Evolutionary conservation across 192 early-diverging fungal species (phyloP), one percentile per base, ranked within the genome.

Genomic region (Entomortierella chlamydospora): DNA sequence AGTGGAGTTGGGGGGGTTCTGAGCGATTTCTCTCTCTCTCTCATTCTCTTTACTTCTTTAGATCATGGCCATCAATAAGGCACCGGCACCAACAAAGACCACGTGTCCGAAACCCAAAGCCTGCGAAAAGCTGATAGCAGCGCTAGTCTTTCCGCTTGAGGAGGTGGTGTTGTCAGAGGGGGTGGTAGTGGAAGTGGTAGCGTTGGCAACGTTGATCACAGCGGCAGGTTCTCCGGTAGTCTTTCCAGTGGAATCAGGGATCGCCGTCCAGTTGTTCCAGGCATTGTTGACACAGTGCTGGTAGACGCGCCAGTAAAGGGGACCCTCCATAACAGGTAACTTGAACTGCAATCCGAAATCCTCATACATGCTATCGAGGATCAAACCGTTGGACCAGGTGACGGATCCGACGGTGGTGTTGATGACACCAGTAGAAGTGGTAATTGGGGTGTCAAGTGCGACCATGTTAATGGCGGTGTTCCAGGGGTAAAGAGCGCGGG

Each of bases 311-410:
- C 74, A 79, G 68, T 79, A 79, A 17, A 79, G 56, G n/a, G 66
- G 61, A 4, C 74, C 74, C 1, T 29, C 34, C 57, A 65, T 69
- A 23, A 22, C 43, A 15, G 74, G 74, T 6, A 79, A 51, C 68
- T 79, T 79, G 61, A 79, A 70, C 62, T 79, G 74, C 5, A 79
- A 55, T 22, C 74, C 74, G 50, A 79, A 79, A 65, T 79, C 74
- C 62, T 79, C 74, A 61, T 79, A 79, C 56, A 70, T 64, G 54
- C 0, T 15, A 34, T 79, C 74, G 28, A 62, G 56, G 28, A 79
- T 22, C 28, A 23, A 25, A 17, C 74, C 68, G 50, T 56, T 56
- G 50, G 74, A 68, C 67, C 68, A 79, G 41, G 64, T 68, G 28
- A 79, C 30, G 30, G 68, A 79, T 10, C 74, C 74, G 37, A 79